phyloP scores from a whole-genome alignment of 202 grass and related monocot species.

The Hordeum pubiflorum region DNA sequence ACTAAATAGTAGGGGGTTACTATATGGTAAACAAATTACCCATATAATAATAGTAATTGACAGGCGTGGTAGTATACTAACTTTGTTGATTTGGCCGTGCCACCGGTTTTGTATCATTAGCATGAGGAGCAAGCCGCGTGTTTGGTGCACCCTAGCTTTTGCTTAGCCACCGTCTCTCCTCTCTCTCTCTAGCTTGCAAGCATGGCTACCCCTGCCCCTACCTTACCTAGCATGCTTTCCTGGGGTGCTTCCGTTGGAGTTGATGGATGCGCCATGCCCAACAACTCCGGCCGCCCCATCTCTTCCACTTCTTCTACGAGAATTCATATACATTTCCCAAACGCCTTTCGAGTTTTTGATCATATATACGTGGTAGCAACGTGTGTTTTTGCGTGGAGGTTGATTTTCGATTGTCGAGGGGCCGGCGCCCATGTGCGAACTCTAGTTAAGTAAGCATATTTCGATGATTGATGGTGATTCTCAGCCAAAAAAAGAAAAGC shows the following conservation, averaged over 20 bases:
- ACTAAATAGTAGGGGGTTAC: no score
- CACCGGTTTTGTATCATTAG: background rate
- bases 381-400: background rate
- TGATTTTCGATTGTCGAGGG: background rate
- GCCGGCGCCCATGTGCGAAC: background rate
- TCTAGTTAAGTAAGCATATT: background rate
- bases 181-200: constrained; percentile 33
- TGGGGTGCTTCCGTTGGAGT: constrained; percentile 4
- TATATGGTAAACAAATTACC: no score
- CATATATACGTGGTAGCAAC: no score
- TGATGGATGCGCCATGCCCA: constrained; percentile 30
- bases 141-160: constrained; percentile 40
- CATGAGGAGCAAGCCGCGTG: constrained; percentile 38
- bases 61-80: no score
- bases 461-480: background rate
- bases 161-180: background rate
- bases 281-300: background rate
- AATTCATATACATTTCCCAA: background rate
- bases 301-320: background rate
- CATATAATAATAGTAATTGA: no score
- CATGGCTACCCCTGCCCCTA: background rate
- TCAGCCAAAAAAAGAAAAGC: background rate
- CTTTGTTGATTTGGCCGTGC: no score
- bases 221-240: constrained; percentile 20
- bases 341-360: background rate